These are phyloP conservation scores for Lachancea nothofagi DNA, from an alignment of 805 yeast species.

Conservation along the genomic window DNA sequence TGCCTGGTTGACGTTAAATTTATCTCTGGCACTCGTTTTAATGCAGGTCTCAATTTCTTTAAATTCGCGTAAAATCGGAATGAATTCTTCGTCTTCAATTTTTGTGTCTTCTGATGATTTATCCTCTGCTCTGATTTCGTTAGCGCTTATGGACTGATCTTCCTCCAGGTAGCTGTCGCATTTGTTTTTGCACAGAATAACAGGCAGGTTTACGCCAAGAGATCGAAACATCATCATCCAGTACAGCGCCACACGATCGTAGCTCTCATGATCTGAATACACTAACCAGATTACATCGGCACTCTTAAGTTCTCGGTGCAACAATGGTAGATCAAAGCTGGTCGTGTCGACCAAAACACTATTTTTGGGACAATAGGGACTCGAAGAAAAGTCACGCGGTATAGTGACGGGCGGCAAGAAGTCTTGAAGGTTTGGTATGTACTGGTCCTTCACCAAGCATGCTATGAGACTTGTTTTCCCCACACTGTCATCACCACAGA, in stretches of 20 bases:
- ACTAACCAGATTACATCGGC: slow-evolving; percentile 95
- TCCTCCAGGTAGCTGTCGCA: slow-evolving; percentile 39
- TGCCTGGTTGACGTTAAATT: slow-evolving; percentile 73
- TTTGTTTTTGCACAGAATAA: slow-evolving; percentile 85
- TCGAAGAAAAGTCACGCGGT: slow-evolving; percentile 62
- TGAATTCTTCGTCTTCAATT: slow-evolving; percentile 67
- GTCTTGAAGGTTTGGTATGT: slow-evolving; percentile 68
- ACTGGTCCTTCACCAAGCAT: slow-evolving; percentile 74
- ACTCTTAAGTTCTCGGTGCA: slow-evolving; percentile 69
- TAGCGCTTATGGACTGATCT: slow-evolving; percentile 2
- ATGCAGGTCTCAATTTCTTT: slow-evolving; percentile 93
- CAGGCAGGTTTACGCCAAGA: slow-evolving; percentile 88
- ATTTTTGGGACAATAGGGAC: slow-evolving; percentile 53
- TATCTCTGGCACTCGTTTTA: slow-evolving; percentile 79
- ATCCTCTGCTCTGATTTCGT: slow-evolving; percentile 3
- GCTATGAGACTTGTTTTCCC: slow-evolving; percentile 80
- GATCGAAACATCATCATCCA: slow-evolving; percentile 95
- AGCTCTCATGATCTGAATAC: slow-evolving; percentile 89
- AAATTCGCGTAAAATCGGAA: slow-evolving; percentile 81
- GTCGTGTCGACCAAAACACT: slow-evolving; percentile 80
- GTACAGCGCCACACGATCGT: slow-evolving; percentile 82
- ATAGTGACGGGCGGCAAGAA: slow-evolving; percentile 80
- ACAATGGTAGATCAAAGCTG: slow-evolving; percentile 50
- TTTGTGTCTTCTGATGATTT: slow-evolving; percentile 38
- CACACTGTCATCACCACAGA: slow-evolving; percentile 92